Base-by-base conservation (phyloP, 1,139 yeast genomes). In the Lizanozyma gosingica region DNA sequence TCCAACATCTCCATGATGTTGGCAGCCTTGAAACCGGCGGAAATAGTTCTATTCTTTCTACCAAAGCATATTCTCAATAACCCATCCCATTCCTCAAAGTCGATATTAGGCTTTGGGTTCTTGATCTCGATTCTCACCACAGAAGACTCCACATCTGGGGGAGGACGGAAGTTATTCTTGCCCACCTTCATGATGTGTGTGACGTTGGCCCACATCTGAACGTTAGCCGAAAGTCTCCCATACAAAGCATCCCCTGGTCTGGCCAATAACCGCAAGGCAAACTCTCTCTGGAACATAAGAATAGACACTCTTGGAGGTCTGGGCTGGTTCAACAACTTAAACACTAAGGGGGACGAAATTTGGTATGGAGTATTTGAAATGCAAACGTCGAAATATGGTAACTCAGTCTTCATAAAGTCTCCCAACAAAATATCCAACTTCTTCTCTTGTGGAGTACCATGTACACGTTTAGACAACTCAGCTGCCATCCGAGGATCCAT, bases 401-500 rank as follows among this genome's bases (percentile, higher is more conserved):
- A 68, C 39, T 92, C 97, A 1, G 95, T 81, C 64, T 92, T 92
- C 78, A 94, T 92, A 60, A 90, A 90, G 63, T 92, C 99, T 17
- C 98, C 98, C 44, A 94, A 71, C 56, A 92, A 64, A 43, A 92
- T 87, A 49, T 92, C 98, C 43, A 92, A 70, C 59, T 88, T 87
- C 63, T 86, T 87, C 60, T 90, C 94, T 43, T 77, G 83, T 2
- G 97, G 94, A 27, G 94, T 90, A 14, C 97, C 97, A 55, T 88
- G 97, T 18, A 94, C 97, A 69, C 99, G 83, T 60, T 92, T 92
- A 16, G 97, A 87, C 55, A 92, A 72, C 62, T 92, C 99, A 0
- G 97, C 97, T 3, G 97, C 98, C 99, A 92, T 92, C 65, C 97
- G 74, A 17, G 99, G 97, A 63, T 92, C 99, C 92, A 90, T 90